Evolutionary conservation across 1,284 basidiomycete genomes (phyloP), one percentile per base, ranked within the genome.

Genomic region (Rhodotorula sp.): DNA sequence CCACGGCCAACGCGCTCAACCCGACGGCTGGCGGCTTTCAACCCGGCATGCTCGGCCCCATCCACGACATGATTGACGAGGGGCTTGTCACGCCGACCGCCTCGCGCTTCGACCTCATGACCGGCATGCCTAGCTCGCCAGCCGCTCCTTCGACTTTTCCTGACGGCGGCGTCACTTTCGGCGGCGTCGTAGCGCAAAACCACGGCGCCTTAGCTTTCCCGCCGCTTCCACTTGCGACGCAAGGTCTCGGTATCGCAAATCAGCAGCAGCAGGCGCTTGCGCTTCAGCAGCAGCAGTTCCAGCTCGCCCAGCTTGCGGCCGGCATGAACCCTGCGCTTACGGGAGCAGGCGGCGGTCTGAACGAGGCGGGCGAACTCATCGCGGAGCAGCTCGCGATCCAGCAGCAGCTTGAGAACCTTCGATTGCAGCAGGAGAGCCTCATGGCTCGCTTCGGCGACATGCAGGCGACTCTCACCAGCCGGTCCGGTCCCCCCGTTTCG

Each of bases 291-390:
- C 62, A 75, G 64, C 72, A 70, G 71, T 60, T 71, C 69, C 56
- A 74, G 67, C n/a, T 76, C 71, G 49, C 74, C 74, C 91, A 94
- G 78, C 83, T 73, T n/a, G 71, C 65, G n/a, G 55, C 55, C 15
- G 46, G 91, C 64, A 89, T 89, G 22, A 89, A 87, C 76, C 88
- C 87, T 74, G 86, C 59, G 29, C 36, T 48, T n/a, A 10, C 19
- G 44, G 47, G 32, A 2, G 44, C 30, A 0, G 59, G 34, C 27
- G 60, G 59, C 7, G 51, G 39, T 10, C 57, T 27, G 4, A 48
- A 32, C 19, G 57, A 63, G 22, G 67, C 67, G 55, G 54, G 47
- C 53, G 68, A 74, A 34, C 72, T 78, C 47, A 72, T 78, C 58
- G 76, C 80, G 27, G 81, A 82, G 76, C 81, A 81, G 62, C 69